Evolutionary conservation across 139 green algal genomes (phyloP), one percentile per base, ranked within the genome.

Genomic region (Choricystis sp.): DNA sequence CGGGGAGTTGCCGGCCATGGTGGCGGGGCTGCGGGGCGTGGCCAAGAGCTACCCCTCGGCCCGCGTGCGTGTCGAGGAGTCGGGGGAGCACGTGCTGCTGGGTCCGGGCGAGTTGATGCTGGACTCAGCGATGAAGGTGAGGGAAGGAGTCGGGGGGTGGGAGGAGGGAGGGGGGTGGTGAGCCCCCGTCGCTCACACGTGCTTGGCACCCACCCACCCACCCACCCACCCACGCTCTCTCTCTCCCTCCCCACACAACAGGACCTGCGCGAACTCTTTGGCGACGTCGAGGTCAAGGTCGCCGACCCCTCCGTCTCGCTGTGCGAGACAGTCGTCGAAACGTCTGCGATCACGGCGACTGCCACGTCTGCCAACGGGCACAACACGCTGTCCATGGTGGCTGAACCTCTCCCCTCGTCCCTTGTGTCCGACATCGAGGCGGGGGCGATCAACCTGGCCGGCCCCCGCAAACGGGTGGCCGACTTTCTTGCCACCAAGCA

Each of bases 251-350:
- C 55, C 4, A 19, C 49, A 26, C 14, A 59, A 29, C 73, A 76
- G 70, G 86, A 94, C 72, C 72, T 94, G 76, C 62, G 86, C n/a
- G 85, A 95, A 77, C 71, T 91, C 60, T 94, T 88, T 65, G 69
- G 72, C 65, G 87, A 97, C 67, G 83, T 97, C 30, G 91, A 97
- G 76, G 81, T 97, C 20, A 96, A 98, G 81, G 91, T 98, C 26
- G 83, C 84, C 0, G 86, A 95, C 75, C 86, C 84, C 0, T 80
- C 91, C n/a, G 83, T 94, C 30, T 81, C 85, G 22, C 96, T 97
- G 72, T 91, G 84, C 62, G 92, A 98, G 80, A 97, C 92, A 22
- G 92, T 97, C 19, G 88, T 96, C 66, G 92, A 98, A 75, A 96
- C 87, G 24, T 86, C 69, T 60, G 83, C 70, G 14, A 76, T 98